These are phyloP conservation scores for Selaginella moellendorffii DNA, from an alignment of 75 land plant species.

Conservation along the genomic window DNA sequence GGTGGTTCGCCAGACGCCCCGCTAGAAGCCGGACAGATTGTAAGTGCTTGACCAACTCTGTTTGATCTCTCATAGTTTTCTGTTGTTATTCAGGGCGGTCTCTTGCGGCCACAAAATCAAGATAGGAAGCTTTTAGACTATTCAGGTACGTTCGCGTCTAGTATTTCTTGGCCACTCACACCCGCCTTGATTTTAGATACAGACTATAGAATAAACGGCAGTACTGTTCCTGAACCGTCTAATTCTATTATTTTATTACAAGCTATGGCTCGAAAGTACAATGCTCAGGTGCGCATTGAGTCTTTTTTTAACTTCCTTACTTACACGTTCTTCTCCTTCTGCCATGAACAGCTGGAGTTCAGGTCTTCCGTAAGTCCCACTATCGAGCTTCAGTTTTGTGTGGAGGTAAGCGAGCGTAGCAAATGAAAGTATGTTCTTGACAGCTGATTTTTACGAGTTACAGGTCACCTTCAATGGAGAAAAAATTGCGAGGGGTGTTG, in stretches of 20 bases:
- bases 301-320: not conserved
- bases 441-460: not conserved
- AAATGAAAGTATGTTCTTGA: not conserved
- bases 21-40: too few species aligned
- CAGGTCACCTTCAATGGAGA: conserved; percentile 71
- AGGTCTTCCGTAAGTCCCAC: conserved; percentile 35
- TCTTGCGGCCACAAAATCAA: not conserved
- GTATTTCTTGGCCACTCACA: not conserved
- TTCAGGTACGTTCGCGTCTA: not conserved
- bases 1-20: too few species aligned
- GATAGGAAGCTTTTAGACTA: not conserved
- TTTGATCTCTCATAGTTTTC: too few species aligned
- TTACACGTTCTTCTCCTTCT: not conserved
- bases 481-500: conserved; percentile 63
- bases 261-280: conserved; percentile 46
- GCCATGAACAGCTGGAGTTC: conserved; percentile 61
- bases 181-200: not conserved
- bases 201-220: not conserved
- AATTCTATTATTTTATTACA: conserved; percentile 36
- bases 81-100: too few species aligned
- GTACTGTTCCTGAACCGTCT: not conserved
- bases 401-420: conserved; percentile 31
- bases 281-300: conserved; percentile 32
- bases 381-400: conserved; percentile 43
- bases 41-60: too few species aligned